A percentile compares a stretch with the other conserved stretches of the same genome.
phyloP scores from a whole-genome alignment of 139 green algal genomes.

The Micromonas commoda region DNA sequence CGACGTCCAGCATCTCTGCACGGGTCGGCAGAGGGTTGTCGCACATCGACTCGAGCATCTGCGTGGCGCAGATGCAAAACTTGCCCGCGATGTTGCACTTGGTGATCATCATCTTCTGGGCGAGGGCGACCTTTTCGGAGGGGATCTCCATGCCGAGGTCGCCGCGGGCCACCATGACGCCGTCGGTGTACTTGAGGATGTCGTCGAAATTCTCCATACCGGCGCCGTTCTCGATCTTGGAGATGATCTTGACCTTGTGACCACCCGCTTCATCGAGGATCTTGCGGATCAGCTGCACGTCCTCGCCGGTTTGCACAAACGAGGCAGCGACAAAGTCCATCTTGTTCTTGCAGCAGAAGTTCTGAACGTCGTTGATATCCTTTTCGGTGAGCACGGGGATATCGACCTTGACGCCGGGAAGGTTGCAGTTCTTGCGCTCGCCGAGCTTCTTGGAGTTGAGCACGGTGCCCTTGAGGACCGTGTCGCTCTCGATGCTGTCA shows the following conservation, averaged over 20 bases:
- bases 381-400: slow-evolving; percentile 38
- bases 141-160: slow-evolving; percentile 67
- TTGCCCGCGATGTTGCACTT: slow-evolving; percentile 36
- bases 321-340: slow-evolving; percentile 54
- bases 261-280: slow-evolving; percentile 52
- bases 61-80: slow-evolving; percentile 42
- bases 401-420: slow-evolving; percentile 49
- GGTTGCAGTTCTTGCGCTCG: slow-evolving; percentile 39
- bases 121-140: slow-evolving; percentile 29
- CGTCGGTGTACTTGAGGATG: slow-evolving; percentile 58
- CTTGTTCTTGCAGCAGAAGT: slow-evolving; percentile 42
- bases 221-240: slow-evolving; percentile 68
- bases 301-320: slow-evolving; percentile 54
- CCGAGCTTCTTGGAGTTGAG: slow-evolving; percentile 31
- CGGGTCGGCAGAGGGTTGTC: slow-evolving; percentile 36
- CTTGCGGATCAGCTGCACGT: slow-evolving; percentile 54
- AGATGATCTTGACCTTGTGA: slow-evolving; percentile 57
- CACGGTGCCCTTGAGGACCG: slow-evolving; percentile 5
- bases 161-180: slow-evolving; percentile 68
- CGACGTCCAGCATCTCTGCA: slow-evolving; percentile 44
- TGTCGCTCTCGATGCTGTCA: background rate
- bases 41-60: slow-evolving; percentile 48
- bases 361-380: slow-evolving; percentile 47
- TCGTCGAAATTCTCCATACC: slow-evolving; percentile 57
- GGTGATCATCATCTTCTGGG: slow-evolving; percentile 36